Evolutionary conservation across 2,329 filamentous ascomycete species (phyloP).

Genomic region (Calonectria crousiana): DNA sequence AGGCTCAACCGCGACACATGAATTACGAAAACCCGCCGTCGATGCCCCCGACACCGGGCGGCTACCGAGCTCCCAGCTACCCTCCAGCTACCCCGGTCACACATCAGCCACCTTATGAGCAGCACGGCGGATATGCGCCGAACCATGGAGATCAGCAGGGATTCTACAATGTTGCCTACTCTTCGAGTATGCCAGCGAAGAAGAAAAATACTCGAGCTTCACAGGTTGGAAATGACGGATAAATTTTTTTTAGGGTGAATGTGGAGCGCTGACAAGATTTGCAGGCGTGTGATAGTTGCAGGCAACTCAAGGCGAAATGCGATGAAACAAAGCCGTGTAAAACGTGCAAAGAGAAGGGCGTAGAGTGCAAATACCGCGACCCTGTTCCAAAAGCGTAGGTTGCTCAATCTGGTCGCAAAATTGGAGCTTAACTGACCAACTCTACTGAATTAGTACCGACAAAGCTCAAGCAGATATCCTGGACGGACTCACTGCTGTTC

Average conservation of each 20-base stretch:
- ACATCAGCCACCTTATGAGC: conserved; percentile 55
- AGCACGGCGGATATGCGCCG: conserved; percentile 44
- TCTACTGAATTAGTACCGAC: conserved; percentile 59
- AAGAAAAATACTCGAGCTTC: conserved; percentile 75
- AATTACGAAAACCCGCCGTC: conserved; percentile 63
- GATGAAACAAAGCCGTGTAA: conserved; percentile 88
- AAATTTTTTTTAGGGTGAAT: background rate
- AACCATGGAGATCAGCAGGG: conserved; percentile 47
- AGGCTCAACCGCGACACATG: conserved; percentile 65
- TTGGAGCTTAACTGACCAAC: conserved; percentile 31
- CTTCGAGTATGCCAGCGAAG: conserved; percentile 59
- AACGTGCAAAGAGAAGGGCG: conserved; percentile 87
- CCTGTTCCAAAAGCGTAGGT: conserved; percentile 90
- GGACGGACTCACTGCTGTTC: conserved; percentile 62
- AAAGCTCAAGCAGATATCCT: conserved; percentile 72
- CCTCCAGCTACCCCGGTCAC: conserved; percentile 56
- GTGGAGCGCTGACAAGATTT: conserved; percentile 28
- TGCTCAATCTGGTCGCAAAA: background rate
- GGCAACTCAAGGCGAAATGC: conserved; percentile 90
- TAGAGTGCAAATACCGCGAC: conserved; percentile 89
- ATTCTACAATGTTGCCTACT: conserved; percentile 55
- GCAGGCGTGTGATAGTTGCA: conserved; percentile 91
- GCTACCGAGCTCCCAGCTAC: conserved; percentile 57
- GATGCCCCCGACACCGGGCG: conserved; percentile 59
- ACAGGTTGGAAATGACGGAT: conserved; percentile 58